Evolutionary conservation across 1,139 yeast genomes (phyloP).

Genomic region (Yamadazyma dendronema): DNA sequence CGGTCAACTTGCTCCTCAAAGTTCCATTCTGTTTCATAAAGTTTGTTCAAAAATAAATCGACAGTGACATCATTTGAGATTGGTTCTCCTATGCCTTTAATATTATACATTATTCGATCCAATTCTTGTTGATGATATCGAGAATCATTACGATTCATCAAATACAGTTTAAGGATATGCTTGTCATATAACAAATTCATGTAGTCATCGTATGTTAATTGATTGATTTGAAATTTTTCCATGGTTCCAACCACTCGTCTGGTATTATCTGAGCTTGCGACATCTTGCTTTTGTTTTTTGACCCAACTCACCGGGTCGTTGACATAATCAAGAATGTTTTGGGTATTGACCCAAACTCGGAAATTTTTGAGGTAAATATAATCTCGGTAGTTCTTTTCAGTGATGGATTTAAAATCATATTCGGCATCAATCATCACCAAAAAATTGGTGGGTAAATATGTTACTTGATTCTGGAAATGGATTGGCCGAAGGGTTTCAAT

Average conservation of each 20-base stretch:
- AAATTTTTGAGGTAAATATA: conserved; percentile 30
- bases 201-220: conserved; percentile 26
- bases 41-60: conserved; percentile 27
- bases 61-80: conserved; percentile 18
- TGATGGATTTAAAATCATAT: conserved; percentile 25
- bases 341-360: conserved; percentile 33
- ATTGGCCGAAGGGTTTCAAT: conserved; percentile 30
- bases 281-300: conserved; percentile 5
- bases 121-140: conserved; percentile 28
- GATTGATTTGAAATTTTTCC: conserved; percentile 22
- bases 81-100: conserved; percentile 6
- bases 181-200: conserved; percentile 26
- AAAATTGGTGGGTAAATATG: conserved; percentile 34
- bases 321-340: conserved; percentile 26
- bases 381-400: conserved; percentile 25
- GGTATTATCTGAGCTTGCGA: not conserved
- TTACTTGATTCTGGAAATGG: conserved; percentile 33
- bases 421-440: conserved; percentile 27
- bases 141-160: conserved; percentile 24
- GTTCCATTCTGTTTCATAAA: conserved; percentile 18
- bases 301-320: conserved; percentile 24
- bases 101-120: conserved; percentile 11
- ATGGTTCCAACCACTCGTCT: conserved; percentile 20
- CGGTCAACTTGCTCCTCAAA: conserved; percentile 18
- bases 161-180: conserved; percentile 25